Percentiles rank a stretch among this genome's conserved stretches.
These are phyloP conservation scores for Mucor mucedo DNA, from an alignment of 371 early-diverging fungal species.

Conservation along the genomic window DNA sequence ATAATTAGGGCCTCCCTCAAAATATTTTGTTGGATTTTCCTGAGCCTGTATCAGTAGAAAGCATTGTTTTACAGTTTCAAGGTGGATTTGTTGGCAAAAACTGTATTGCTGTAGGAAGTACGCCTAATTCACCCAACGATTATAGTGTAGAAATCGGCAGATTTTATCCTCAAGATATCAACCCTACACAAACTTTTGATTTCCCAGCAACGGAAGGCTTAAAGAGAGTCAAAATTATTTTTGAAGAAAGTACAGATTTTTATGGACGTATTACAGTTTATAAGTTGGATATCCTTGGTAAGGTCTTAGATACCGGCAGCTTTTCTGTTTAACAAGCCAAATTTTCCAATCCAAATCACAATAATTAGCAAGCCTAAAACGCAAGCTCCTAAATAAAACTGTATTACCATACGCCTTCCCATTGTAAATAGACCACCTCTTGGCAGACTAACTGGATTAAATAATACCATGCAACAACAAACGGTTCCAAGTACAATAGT, in stretches of 20 bases:
- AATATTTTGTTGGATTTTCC: constrained; percentile 78
- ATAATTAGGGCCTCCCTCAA: constrained; percentile 77
- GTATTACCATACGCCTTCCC: constrained; percentile 54
- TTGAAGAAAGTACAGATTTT: constrained; percentile 84
- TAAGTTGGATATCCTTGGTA: constrained; percentile 71
- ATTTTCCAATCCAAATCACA: constrained; percentile 53
- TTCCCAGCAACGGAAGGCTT: constrained; percentile 21
- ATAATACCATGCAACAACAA: constrained; percentile 28
- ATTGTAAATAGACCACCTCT: constrained; percentile 47
- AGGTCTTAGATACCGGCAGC: constrained; percentile 33
- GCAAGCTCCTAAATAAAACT: constrained; percentile 52
- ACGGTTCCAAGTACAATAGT: constrained; percentile 35
- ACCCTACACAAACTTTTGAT: constrained; percentile 49
- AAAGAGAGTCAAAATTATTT: constrained; percentile 67
- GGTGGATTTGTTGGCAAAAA: constrained; percentile 91
- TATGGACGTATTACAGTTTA: constrained; percentile 90
- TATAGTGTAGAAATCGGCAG: constrained; percentile 49
- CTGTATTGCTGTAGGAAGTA: constrained; percentile 54
- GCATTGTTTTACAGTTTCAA: constrained; percentile 79
- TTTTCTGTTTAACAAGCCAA: constrained; percentile 47
- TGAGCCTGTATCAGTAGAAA: constrained; percentile 46
- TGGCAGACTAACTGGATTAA: constrained; percentile 27
- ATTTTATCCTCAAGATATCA: constrained; percentile 77
- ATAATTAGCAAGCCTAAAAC: constrained; percentile 48
- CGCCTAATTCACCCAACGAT: constrained; percentile 35